Evolutionary conservation across 1,139 yeast genomes (phyloP).

Genomic region (Geotrichum macrosporum): DNA sequence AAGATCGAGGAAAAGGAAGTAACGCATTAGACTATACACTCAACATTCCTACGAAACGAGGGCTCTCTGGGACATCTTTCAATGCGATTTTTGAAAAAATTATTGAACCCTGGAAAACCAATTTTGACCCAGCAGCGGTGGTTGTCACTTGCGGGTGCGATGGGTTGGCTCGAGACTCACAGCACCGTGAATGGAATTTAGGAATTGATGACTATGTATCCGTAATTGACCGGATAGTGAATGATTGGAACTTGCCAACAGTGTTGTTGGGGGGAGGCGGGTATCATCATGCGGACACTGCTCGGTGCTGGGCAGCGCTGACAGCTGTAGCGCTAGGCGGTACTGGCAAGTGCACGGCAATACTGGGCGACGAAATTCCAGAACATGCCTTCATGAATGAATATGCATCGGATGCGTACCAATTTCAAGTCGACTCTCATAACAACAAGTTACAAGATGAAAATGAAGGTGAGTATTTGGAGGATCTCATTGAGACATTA

Average conservation of each 20-base stretch:
- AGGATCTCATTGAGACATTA: conserved; percentile 6
- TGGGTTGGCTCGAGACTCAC: conserved; percentile 55
- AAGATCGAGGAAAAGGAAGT: conserved; percentile 39
- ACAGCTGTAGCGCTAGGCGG: conserved; percentile 42
- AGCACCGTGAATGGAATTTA: conserved; percentile 64
- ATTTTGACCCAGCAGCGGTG: conserved; percentile 48
- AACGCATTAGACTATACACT: conserved; percentile 34
- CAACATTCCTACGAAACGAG: conserved; percentile 57
- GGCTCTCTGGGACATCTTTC: conserved; percentile 49
- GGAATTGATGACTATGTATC: conserved; percentile 49
- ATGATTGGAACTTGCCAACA: conserved; percentile 35
- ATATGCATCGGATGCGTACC: conserved; percentile 47
- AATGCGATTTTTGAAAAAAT: conserved; percentile 41
- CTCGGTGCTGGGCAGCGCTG: conserved; percentile 61
- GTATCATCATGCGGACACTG: conserved; percentile 57
- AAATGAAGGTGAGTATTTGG: conserved; percentile 32
- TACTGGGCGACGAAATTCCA: conserved; percentile 47
- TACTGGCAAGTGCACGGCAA: conserved; percentile 22
- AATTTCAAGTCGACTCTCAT: conserved; percentile 47
- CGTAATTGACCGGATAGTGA: conserved; percentile 40
- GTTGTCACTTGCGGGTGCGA: conserved; percentile 72
- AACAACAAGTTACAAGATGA: conserved; percentile 43
- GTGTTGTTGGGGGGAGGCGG: conserved; percentile 77
- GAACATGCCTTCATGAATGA: conserved; percentile 48
- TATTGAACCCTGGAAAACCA: conserved; percentile 43